A percentile compares a stretch with the other conserved stretches of the same genome.
These are phyloP conservation scores for Ophiocordyceps robertsii DNA, from an alignment of 2,329 filamentous ascomycete species.

Conservation along the genomic window DNA sequence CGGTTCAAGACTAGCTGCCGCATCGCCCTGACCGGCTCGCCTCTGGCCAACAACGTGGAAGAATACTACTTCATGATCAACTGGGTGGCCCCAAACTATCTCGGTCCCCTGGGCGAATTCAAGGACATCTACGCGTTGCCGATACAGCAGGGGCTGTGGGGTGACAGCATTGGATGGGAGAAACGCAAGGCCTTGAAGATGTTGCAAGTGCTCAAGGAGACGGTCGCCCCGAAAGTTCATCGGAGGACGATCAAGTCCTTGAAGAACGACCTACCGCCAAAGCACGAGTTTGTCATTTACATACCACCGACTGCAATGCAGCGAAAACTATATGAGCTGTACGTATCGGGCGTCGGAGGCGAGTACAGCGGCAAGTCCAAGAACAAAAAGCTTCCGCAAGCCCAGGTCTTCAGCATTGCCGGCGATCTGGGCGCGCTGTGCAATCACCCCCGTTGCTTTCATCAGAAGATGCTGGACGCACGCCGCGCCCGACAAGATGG, in stretches of 20 bases:
- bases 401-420: conserved; percentile 20
- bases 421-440: conserved; percentile 32
- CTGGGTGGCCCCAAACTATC: conserved; percentile 70
- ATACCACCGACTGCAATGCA: conserved; percentile 59
- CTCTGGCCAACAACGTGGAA: conserved; percentile 67
- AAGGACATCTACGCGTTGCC: conserved; percentile 54
- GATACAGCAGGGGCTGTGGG: conserved; percentile 58
- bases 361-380: background rate
- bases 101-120: conserved; percentile 59
- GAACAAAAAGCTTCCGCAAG: conserved; percentile 2
- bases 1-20: conserved; percentile 54
- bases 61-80: conserved; percentile 84
- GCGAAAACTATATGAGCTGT: conserved; percentile 42
- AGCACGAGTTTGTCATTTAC: conserved; percentile 70
- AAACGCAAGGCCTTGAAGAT: conserved; percentile 49
- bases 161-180: conserved; percentile 44
- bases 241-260: conserved; percentile 54
- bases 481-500: conserved; percentile 3
- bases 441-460: conserved; percentile 37
- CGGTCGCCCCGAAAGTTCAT: conserved; percentile 66
- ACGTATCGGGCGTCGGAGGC: conserved; percentile 16
- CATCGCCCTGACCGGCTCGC: conserved; percentile 78
- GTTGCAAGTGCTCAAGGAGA: conserved; percentile 56
- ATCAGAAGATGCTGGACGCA: conserved; percentile 15
- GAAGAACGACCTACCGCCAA: conserved; percentile 53